Base-by-base conservation (phyloP, 768 basidiomycete genomes). In the Pholiota molesta region DNA sequence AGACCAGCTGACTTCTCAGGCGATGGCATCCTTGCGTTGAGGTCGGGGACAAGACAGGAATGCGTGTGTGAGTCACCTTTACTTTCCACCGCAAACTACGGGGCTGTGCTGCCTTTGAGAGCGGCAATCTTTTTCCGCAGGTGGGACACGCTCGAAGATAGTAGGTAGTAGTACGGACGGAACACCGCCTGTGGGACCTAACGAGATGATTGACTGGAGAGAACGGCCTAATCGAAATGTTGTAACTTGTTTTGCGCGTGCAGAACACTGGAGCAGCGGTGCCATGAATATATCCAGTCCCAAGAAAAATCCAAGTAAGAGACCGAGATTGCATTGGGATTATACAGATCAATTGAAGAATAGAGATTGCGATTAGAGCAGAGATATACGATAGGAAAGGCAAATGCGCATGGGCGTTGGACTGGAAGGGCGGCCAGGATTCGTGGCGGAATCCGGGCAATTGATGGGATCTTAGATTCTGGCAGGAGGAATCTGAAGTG, bases 51-150 rank as follows among this genome's bases (percentile, higher is more conserved):
- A 26, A 2, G 19, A n/a, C 4, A 49, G 23, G 13, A 21, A 26
- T 4, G 14, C 0, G 47, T 21, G 11, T 49, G 47, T 49, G 23
- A 49, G 7, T 49, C 47, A 26, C 11, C 21, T 26, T 5, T 10
- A 23, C 9, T 21, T 26, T 26, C 47, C 21, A 11, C 23, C 19
- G 42, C 47, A 13, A 49, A n/a, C 23, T 28, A 49, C 47, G 23
- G 47, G 47, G 47, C 47, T 49, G 47, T 49, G 11, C 47, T 23
- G n/a, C 47, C 47, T 49, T 49, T 49, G 47, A 13, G 47, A 49
- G 23, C 47, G 47, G 47, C 47, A 49, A 49, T 49, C 47, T 49
- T 49, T 21, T 49, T 49, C 42, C 23, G 23, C 23, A 26, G 1
- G 47, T 23, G 21, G 23, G 19, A n/a, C 47, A 49, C 2, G 19